Conservation (phyloP, 306 rosid species). For the Sesbania bispinosa region DNA sequence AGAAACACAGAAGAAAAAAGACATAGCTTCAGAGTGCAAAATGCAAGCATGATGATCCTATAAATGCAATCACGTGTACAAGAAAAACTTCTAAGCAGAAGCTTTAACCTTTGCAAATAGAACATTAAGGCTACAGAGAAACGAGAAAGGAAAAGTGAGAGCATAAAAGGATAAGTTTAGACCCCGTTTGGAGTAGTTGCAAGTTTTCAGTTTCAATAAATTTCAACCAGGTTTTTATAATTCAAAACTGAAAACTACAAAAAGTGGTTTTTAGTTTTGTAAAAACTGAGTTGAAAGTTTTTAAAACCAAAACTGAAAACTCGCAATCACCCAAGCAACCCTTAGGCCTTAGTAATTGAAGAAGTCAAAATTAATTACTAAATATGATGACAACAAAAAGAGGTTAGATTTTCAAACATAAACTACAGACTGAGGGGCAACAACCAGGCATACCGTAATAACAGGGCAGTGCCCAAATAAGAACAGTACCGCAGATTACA, state of each 20-base stretch:
- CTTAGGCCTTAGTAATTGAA: background rate
- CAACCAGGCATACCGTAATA: background rate
- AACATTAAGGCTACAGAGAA: background rate
- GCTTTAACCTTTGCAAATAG: background rate
- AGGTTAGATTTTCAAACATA: background rate
- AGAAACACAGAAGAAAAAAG: constrained; percentile 8
- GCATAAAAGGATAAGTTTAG: no score
- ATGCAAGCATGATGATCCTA: background rate
- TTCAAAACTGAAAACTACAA: no score
- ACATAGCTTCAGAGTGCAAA: constrained; percentile 17
- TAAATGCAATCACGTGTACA: background rate
- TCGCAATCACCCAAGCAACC: no score
- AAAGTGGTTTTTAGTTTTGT: no score
- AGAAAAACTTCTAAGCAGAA: no score
- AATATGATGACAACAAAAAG: background rate
- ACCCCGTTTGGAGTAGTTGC: no score
- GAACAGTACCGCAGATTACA: background rate
- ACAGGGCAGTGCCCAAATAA: background rate
- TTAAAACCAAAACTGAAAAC: no score
- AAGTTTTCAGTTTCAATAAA: no score
- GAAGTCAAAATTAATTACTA: background rate
- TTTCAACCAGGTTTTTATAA: no score
- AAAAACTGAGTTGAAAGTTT: no score
- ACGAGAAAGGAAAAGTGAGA: background rate
- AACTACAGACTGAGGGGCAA: background rate